Conservation (phyloP, 23 red algal genomes). For the Gracilaria vermiculophylla region DNA sequence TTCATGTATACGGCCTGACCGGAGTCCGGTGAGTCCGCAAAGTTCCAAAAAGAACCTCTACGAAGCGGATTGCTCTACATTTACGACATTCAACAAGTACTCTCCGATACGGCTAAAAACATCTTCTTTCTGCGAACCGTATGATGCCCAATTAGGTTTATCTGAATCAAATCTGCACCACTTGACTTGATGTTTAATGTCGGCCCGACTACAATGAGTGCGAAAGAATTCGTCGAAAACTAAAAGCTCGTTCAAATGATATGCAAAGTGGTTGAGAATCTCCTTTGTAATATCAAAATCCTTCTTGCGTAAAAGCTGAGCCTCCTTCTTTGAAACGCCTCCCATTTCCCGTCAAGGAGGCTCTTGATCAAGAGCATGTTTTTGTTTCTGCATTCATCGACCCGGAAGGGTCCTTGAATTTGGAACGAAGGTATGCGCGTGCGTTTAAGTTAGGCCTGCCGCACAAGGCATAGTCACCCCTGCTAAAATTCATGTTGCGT, state of each 20-base stretch:
- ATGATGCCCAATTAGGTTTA: neutral
- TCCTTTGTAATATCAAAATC: neutral
- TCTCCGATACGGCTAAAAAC: neutral
- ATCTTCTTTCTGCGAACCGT: neutral
- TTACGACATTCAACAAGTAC: neutral
- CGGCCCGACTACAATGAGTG: neutral
- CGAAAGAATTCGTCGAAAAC: neutral
- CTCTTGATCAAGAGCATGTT: slow-evolving; percentile 21
- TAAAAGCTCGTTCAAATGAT: neutral
- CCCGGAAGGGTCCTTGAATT: neutral
- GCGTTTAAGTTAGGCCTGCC: neutral
- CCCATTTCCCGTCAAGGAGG: neutral
- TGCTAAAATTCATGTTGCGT: neutral
- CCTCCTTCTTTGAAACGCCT: neutral
- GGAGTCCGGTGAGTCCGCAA: no score
- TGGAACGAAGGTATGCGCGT: neutral
- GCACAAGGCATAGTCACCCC: slow-evolving; percentile 24
- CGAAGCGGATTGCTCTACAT: no score
- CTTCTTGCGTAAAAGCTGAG: slow-evolving; percentile 19
- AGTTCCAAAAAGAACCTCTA: no score
- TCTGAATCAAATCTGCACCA: slow-evolving; percentile 29
- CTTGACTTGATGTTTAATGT: slow-evolving; percentile 3
- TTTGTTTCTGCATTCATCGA: neutral
- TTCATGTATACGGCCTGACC: no score
- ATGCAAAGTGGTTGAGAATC: neutral